Conservation (phyloP, 495 filamentous ascomycete species). For the Trichodelitschia bisporula region DNA sequence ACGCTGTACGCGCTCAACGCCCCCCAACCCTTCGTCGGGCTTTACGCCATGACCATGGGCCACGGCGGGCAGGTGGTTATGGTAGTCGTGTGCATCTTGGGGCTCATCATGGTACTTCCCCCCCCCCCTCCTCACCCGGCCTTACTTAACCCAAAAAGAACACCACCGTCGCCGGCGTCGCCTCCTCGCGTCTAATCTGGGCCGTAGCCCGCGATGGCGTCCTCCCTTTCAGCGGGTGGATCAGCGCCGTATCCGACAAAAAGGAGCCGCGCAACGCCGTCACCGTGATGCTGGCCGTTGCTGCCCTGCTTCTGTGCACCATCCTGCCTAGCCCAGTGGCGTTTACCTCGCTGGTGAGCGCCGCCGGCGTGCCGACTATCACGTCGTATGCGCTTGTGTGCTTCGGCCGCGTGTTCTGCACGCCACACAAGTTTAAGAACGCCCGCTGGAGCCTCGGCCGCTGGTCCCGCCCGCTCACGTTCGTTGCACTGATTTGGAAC, state of each 20-base stretch:
- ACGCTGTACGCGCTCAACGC: conserved; percentile 20
- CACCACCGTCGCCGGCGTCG: conserved; percentile 27
- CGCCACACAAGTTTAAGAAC: conserved; percentile 14
- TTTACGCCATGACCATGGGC: conserved; percentile 27
- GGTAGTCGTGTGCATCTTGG: conserved; percentile 26
- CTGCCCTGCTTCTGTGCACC: conserved; percentile 25
- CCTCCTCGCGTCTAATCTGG: conserved; percentile 30
- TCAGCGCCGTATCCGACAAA: conserved; percentile 21
- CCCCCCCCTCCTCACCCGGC: no score
- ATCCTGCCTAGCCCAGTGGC: conserved; percentile 27
- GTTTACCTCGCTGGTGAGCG: conserved; percentile 26
- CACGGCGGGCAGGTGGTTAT: conserved; percentile 29
- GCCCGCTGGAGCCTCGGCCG: conserved; percentile 8
- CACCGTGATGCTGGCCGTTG: conserved; percentile 26
- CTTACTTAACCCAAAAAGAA: no score
- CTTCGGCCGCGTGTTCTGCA: conserved; percentile 24
- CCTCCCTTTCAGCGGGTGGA: conserved; percentile 29
- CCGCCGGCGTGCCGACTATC: conserved; percentile 21
- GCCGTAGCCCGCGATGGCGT: conserved; percentile 30
- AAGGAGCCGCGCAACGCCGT: conserved; percentile 29
- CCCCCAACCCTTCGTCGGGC: conserved; percentile 27
- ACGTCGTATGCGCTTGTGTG: conserved; percentile 30
- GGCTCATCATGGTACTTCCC: conserved; percentile 10
- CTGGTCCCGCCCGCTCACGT: conserved; percentile 10
- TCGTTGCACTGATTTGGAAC: conserved; percentile 11